These are phyloP conservation scores for Taiwanofungus camphoratus DNA, from an alignment of 1,284 basidiomycete genomes.

Conservation along the genomic window DNA sequence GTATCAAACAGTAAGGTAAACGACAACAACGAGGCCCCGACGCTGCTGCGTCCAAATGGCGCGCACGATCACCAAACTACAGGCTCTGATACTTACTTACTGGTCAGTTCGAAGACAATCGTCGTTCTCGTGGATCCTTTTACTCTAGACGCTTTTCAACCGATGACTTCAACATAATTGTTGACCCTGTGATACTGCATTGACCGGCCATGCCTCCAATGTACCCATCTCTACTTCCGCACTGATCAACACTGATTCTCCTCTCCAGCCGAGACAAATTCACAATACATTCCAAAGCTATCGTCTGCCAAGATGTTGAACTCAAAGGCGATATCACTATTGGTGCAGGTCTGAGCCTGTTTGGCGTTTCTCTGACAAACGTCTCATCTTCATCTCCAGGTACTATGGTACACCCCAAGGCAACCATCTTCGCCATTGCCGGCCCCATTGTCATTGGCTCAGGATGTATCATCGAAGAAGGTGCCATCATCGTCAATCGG, in stretches of 20 bases:
- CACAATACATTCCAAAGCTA: slow-evolving; percentile 44
- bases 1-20: slow-evolving; percentile 12
- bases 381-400: slow-evolving; percentile 30
- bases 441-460: slow-evolving; percentile 86
- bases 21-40: too few relatives aligned
- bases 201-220: slow-evolving; percentile 18
- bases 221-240: slow-evolving; percentile 6
- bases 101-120: too few relatives aligned
- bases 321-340: slow-evolving; percentile 90
- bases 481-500: slow-evolving; percentile 83
- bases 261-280: slow-evolving; percentile 28
- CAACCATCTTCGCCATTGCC: slow-evolving; percentile 82
- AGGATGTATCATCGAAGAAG: slow-evolving; percentile 90
- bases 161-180: too few relatives aligned
- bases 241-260: slow-evolving; percentile 1
- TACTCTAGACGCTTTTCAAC: too few relatives aligned
- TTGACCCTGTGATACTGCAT: neutral
- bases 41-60: too few relatives aligned
- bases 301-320: slow-evolving; percentile 85
- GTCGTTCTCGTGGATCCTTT: too few relatives aligned
- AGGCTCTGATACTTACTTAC: too few relatives aligned
- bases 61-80: too few relatives aligned
- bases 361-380: too few relatives aligned
- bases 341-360: slow-evolving; percentile 60
- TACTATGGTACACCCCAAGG: slow-evolving; percentile 91